These are phyloP conservation scores for Epithele typhae DNA, from an alignment of 768 basidiomycete genomes.

Conservation along the genomic window DNA sequence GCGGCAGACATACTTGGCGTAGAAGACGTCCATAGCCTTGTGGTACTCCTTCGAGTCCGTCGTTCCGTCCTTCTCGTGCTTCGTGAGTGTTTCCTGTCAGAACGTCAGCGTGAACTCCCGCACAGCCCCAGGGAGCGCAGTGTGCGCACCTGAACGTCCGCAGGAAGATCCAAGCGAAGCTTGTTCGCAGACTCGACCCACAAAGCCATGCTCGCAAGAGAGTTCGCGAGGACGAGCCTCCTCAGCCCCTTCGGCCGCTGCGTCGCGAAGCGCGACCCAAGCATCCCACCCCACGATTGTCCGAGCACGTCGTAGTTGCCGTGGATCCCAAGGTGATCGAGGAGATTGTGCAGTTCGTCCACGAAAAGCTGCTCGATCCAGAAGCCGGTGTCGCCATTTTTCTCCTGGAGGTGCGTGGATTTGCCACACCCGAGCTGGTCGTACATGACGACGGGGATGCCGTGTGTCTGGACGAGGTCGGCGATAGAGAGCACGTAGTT, in stretches of 20 bases:
- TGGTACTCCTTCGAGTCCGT: slow-evolving; percentile 42
- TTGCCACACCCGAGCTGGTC: slow-evolving; percentile 50
- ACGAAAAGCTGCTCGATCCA: slow-evolving; percentile 39
- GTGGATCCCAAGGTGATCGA: slow-evolving; percentile 37
- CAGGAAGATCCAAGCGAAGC: slow-evolving; percentile 36
- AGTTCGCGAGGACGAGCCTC: slow-evolving; percentile 32
- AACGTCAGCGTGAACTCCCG: no score
- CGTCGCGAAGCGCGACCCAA: slow-evolving; percentile 38
- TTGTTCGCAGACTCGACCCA: slow-evolving; percentile 31
- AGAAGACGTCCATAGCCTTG: slow-evolving; percentile 38
- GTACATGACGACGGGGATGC: slow-evolving; percentile 49
- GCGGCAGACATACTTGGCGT: slow-evolving; percentile 39
- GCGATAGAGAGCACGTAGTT: slow-evolving; percentile 36
- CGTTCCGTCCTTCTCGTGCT: slow-evolving; percentile 43
- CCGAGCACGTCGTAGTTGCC: slow-evolving; percentile 42
- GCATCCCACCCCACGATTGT: slow-evolving; percentile 59
- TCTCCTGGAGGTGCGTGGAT: slow-evolving; percentile 39
- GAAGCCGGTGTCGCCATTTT: slow-evolving; percentile 17
- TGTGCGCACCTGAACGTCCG: slow-evolving; percentile 38
- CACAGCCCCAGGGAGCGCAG: no score
- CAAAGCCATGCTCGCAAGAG: slow-evolving; percentile 27
- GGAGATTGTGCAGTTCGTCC: slow-evolving; percentile 48
- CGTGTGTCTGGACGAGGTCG: slow-evolving; percentile 31
- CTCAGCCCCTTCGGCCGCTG: slow-evolving; percentile 33
- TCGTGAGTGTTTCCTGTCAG: slow-evolving; percentile 20